Percentiles rank a stretch among this genome's conserved stretches.
Conservation (phyloP, 2,329 filamentous ascomycete genomes). For the Dactylellina cionopaga region DNA sequence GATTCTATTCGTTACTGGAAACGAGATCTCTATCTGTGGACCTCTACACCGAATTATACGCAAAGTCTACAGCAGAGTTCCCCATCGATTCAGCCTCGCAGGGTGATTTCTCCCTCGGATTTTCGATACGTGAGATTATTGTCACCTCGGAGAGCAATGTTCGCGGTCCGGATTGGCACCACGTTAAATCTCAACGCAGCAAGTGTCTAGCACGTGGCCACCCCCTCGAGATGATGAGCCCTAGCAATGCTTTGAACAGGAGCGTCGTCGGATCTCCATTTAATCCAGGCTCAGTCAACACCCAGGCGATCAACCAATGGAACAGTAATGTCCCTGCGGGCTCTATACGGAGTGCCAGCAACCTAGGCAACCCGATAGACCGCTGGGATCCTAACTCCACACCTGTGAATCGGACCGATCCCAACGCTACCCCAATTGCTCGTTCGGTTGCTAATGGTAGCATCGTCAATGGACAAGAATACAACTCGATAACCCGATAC, state of each 20-base stretch:
- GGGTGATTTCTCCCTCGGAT: constrained; percentile 51
- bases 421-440: constrained; percentile 40
- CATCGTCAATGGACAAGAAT: constrained; percentile 37
- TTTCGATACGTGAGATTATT: constrained; percentile 51
- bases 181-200: constrained; percentile 45
- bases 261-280: constrained; percentile 44
- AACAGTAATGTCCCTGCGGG: constrained; percentile 43
- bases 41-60: constrained; percentile 49
- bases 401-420: constrained; percentile 39
- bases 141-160: constrained; percentile 49
- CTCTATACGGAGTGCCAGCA: constrained; percentile 44
- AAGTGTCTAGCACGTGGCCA: constrained; percentile 48
- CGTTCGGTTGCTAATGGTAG: constrained; percentile 42
- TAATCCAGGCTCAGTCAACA: constrained; percentile 39
- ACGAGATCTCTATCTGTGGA: constrained; percentile 48
- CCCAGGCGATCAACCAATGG: constrained; percentile 48
- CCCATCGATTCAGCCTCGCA: constrained; percentile 34
- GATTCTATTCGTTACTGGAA: constrained; percentile 50
- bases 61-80: constrained; percentile 40
- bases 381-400: constrained; percentile 47
- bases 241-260: constrained; percentile 30
- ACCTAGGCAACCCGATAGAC: constrained; percentile 38
- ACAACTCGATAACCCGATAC: constrained; percentile 41
- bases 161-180: constrained; percentile 47
- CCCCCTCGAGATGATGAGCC: constrained; percentile 38